phyloP scores from a whole-genome alignment of 306 rosid species.

The Quercus variabilis region DNA sequence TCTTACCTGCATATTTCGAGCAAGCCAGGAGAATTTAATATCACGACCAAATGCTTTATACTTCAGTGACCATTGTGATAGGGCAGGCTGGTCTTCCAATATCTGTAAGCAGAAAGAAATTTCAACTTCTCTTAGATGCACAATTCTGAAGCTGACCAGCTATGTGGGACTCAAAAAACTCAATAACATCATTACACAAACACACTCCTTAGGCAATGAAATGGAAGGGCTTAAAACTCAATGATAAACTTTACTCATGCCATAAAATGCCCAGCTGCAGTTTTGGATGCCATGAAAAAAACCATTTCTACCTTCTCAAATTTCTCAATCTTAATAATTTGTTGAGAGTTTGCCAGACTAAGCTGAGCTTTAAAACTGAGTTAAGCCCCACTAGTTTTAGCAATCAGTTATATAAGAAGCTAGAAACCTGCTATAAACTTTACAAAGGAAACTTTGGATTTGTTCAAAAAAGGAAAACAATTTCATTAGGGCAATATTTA shows the following conservation, averaged over 20 bases:
- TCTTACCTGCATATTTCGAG: slow-evolving; percentile 93
- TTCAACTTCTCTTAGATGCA: background rate
- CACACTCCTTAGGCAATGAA: slow-evolving; percentile 1
- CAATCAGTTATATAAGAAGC: background rate
- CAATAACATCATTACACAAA: background rate
- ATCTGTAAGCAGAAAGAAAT: slow-evolving; percentile 41
- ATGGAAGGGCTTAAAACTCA: background rate
- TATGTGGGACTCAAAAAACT: background rate
- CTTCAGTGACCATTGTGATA: slow-evolving; percentile 92
- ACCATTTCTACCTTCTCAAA: background rate
- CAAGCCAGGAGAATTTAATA: slow-evolving; percentile 89
- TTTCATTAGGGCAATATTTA: background rate
- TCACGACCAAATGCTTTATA: slow-evolving; percentile 82
- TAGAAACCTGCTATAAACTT: background rate
- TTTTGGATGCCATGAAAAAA: background rate
- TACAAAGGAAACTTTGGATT: background rate
- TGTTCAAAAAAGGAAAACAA: slow-evolving; percentile 1
- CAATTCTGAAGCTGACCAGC: background rate
- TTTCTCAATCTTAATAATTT: background rate
- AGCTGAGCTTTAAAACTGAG: background rate
- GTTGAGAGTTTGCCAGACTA: background rate
- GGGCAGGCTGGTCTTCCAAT: slow-evolving; percentile 81
- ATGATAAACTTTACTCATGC: slow-evolving; percentile 6
- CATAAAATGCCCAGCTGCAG: slow-evolving; percentile 1
- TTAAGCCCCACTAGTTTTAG: background rate